Base-by-base conservation (phyloP, 805 yeast species). In the Candida orba region DNA sequence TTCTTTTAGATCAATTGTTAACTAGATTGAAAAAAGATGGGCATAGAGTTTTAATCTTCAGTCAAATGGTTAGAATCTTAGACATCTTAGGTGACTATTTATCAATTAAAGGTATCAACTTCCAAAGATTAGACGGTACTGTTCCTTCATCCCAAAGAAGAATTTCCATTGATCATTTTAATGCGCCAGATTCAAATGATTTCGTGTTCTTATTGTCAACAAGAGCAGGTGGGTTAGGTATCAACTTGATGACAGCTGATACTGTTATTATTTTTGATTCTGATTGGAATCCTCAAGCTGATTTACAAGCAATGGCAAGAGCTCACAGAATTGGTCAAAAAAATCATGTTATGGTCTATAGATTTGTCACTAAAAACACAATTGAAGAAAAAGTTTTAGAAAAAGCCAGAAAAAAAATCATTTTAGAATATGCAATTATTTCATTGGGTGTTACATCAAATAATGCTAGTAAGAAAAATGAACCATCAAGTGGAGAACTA, bases 311-410 rank as follows among this genome's bases (percentile, higher is more conserved):
- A 1, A 93, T 93, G 99, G 99, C 99, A 0, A 80, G 99, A 66
- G 99, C 99, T 3, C 99, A 93, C 67, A 81, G 99, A 71, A 93
- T 93, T 61, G 99, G 99, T n/a, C 99, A 93, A 64, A 93, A 90
- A 65, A 89, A 87, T 56, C 99, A 93, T 65, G 99, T 93, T 32
- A 87, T 88, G 80, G 98, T 93, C 15, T 93, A 93, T 62, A 73
- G 99, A 60, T 86, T 93, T 68, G 98, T 93, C n/a, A 84, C 96
- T 46, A 93, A 93, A 57, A 99, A 93, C 57, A 93, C 99, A 0
- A 96, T 93, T 13, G 99, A 93, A 64, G 99, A 93, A 64, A 96
- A 93, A 61, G 95, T 93, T 47, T 70, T 93, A 52, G 99, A 93
- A 65, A 78, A 97, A 51, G 99, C 99, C 0, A 77, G 99, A 62